Percentiles rank a stretch among this genome's conserved stretches.
Conservation (phyloP, 768 basidiomycete species). For the Trametes coccinea region DNA sequence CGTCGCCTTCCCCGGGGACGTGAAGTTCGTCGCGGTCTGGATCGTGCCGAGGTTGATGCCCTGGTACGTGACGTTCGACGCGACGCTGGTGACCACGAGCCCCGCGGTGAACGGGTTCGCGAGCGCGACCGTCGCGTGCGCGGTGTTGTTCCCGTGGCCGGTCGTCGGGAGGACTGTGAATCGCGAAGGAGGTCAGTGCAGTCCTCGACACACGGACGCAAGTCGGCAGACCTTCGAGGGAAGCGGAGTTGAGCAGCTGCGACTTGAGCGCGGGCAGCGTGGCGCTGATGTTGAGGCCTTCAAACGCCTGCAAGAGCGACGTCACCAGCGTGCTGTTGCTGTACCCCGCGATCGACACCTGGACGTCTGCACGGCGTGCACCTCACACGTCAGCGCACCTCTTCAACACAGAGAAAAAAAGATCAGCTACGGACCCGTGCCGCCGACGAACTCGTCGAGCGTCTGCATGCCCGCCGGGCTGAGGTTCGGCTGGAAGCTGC, state of each 20-base stretch:
- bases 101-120: constrained; percentile 67
- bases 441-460: constrained; percentile 66
- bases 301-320: constrained; percentile 61
- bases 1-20: constrained; percentile 50
- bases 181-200: background rate
- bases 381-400: background rate
- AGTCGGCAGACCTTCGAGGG: constrained; percentile 35
- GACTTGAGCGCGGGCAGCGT: constrained; percentile 62
- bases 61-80: constrained; percentile 59
- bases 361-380: constrained; percentile 44
- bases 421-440: constrained; percentile 43
- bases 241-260: constrained; percentile 54
- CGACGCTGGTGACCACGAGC: constrained; percentile 57
- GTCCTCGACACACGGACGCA: background rate
- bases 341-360: constrained; percentile 58
- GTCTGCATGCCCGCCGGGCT: constrained; percentile 61
- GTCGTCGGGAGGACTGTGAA: constrained; percentile 61
- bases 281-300: constrained; percentile 55
- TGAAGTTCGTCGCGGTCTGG: constrained; percentile 50
- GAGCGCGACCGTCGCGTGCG: constrained; percentile 61
- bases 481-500: constrained; percentile 58
- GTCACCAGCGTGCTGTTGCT: constrained; percentile 57
- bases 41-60: constrained; percentile 67
- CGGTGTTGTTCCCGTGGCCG: constrained; percentile 60
- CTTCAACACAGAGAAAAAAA: background rate